Evolutionary conservation across 495 filamentous ascomycete genomes (phyloP), one percentile per base, ranked within the genome.

Genomic region (Aspergillus conjunctus): DNA sequence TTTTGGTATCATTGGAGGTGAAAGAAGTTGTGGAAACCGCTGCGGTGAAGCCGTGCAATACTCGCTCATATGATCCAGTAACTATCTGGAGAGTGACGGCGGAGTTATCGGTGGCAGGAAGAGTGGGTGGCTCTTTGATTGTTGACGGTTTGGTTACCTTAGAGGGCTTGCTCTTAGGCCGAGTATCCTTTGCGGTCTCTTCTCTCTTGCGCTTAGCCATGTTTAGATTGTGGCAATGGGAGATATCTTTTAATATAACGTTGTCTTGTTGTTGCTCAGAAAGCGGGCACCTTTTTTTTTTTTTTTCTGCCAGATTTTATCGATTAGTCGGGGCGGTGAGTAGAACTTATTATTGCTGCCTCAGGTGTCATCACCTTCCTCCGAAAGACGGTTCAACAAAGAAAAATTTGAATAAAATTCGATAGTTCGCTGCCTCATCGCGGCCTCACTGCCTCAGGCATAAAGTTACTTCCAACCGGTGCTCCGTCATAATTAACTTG

Each of bases 1-100:
- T 54, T 37, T 70, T 54, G 26, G 22, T 11, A 18, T 66, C 37
- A 54, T 68, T 60, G 14, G 67, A 54, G 22, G 65, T 39, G 17
- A 75, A 63, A 15, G 62, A 54, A 30, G 73, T 62, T 54, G 75
- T 59, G 3, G 81, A 79, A 54, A 97, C 78, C 0, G 85, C 84
- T 7, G 88, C 93, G 1, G 90, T 91, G 69, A 98, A 82, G 62
- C 95, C 95, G 74, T 99, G 94, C 44, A 99, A 82, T 44, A 93
- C 85, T 57, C 91, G 86, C 68, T 99, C 94, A 76, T 99, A 99
- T 59, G 93, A 97, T 17, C 94, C 94, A 20, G 92, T 90, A 51
- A 97, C 81, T 57, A 99, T 88, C 71, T 98, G 94, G 53, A 98
- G 79, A 0, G 85, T 90, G 49, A 84, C 60, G 39, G 80, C 70